These are phyloP conservation scores for Eucalyptus cloeziana DNA, from an alignment of 345 rosid genomes.

Conservation along the genomic window DNA sequence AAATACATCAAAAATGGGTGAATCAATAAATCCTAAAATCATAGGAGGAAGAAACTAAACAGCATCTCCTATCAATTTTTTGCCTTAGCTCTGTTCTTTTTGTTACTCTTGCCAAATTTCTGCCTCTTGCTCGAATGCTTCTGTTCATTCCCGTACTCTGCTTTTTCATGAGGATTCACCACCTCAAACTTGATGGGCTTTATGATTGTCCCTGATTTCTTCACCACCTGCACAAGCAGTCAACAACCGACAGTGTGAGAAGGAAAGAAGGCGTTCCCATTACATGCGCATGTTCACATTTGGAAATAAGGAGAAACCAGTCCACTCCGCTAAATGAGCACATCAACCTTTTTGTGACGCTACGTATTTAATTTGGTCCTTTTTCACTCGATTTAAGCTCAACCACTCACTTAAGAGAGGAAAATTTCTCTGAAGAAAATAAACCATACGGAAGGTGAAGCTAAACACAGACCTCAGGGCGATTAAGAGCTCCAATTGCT, in stretches of 20 bases:
- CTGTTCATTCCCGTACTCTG: constrained; percentile 12
- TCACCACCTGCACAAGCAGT: constrained; percentile 46
- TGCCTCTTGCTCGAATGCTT: constrained; percentile 2
- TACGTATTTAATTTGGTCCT: neutral
- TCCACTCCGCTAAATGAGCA: neutral
- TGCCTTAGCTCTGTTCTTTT: neutral
- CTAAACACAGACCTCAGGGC: constrained; percentile 52
- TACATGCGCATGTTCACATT: neutral
- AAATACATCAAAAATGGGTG: neutral
- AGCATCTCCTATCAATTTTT: neutral
- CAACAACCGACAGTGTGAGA: neutral
- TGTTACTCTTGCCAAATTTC: neutral
- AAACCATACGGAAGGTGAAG: neutral
- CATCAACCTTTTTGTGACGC: neutral
- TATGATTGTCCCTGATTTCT: constrained; percentile 63
- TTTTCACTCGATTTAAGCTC: neutral
- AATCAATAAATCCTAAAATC: neutral
- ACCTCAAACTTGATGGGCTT: constrained; percentile 71
- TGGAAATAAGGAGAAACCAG: neutral
- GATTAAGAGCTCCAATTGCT: constrained; percentile 50
- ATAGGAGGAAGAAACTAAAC: neutral
- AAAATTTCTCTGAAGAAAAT: neutral
- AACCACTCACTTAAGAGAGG: neutral
- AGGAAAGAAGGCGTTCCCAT: neutral
- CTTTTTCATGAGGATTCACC: constrained; percentile 48